Conservation (phyloP, 1,284 basidiomycete species). For the Puccinia horiana region DNA sequence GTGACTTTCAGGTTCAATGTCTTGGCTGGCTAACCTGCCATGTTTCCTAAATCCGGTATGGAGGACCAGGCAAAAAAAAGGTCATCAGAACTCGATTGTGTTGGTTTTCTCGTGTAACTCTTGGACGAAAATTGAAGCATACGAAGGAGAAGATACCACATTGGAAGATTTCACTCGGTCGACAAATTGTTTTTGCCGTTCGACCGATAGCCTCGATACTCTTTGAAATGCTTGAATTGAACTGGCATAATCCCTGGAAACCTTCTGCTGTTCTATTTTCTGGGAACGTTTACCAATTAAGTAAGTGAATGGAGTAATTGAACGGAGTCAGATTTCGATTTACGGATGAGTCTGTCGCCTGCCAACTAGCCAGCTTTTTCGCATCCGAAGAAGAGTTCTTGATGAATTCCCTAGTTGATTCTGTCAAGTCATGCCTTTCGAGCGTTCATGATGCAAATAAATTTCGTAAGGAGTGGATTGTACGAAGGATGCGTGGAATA, state of each 20-base stretch:
- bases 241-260: conserved; percentile 76
- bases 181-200: conserved; percentile 79
- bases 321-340: neutral
- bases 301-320: neutral
- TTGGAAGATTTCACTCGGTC: conserved; percentile 70
- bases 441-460: neutral
- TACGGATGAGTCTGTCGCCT: conserved; percentile 35
- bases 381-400: conserved; percentile 90
- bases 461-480: conserved; percentile 9
- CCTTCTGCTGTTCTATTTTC: conserved; percentile 49
- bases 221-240: conserved; percentile 87
- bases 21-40: conserved; percentile 7
- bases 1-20: conserved; percentile 35
- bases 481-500: neutral
- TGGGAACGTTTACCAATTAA: neutral
- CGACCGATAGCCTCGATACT: conserved; percentile 84
- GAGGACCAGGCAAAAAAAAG: neutral
- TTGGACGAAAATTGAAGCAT: conserved; percentile 64
- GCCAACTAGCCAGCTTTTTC: conserved; percentile 63
- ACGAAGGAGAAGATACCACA: conserved; percentile 60
- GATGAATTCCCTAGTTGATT: conserved; percentile 87
- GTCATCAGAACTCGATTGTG: conserved; percentile 67
- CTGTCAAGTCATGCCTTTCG: conserved; percentile 74
- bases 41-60: conserved; percentile 19
- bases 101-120: conserved; percentile 52